Evolutionary conservation across 2,329 filamentous ascomycete genomes (phyloP).

Genomic region (Achaetomium macrosporum): DNA sequence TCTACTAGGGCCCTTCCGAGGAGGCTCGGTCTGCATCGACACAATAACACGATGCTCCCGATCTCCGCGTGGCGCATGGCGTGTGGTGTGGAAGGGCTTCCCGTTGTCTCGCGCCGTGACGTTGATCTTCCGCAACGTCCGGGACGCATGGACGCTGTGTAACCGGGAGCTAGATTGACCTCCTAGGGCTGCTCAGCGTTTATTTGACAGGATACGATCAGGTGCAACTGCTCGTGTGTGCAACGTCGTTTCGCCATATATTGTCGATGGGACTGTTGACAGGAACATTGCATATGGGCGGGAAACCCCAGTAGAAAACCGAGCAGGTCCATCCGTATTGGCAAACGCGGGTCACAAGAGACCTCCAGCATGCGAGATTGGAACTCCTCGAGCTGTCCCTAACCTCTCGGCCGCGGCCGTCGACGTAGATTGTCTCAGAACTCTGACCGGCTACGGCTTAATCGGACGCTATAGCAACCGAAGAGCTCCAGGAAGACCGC

Average conservation of each 20-base stretch:
- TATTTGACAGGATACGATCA: constrained; percentile 20
- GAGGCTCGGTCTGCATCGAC: constrained; percentile 7
- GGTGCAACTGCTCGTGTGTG: background rate
- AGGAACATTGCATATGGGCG: background rate
- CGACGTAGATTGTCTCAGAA: no score
- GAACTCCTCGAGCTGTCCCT: background rate
- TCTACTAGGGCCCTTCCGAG: constrained; percentile 1
- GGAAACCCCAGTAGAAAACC: background rate
- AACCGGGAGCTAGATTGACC: constrained; percentile 3
- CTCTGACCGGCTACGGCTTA: no score
- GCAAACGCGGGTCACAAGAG: background rate
- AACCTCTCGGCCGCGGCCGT: no score
- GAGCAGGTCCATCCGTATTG: background rate
- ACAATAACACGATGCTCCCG: background rate
- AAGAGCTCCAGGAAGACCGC: no score
- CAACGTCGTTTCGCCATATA: constrained; percentile 2
- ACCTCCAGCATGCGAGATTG: background rate
- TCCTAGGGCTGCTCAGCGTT: constrained; percentile 3
- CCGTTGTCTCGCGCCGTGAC: background rate
- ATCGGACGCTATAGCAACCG: no score
- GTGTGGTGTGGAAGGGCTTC: background rate
- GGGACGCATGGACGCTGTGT: constrained; percentile 13
- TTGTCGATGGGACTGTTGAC: background rate
- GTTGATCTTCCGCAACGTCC: background rate
- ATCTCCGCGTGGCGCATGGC: constrained; percentile 7